A percentile compares a stretch with the other conserved stretches of the same genome.
These are phyloP conservation scores for Stylosanthes scabra DNA, from an alignment of 331 rosid species.

Conservation along the genomic window DNA sequence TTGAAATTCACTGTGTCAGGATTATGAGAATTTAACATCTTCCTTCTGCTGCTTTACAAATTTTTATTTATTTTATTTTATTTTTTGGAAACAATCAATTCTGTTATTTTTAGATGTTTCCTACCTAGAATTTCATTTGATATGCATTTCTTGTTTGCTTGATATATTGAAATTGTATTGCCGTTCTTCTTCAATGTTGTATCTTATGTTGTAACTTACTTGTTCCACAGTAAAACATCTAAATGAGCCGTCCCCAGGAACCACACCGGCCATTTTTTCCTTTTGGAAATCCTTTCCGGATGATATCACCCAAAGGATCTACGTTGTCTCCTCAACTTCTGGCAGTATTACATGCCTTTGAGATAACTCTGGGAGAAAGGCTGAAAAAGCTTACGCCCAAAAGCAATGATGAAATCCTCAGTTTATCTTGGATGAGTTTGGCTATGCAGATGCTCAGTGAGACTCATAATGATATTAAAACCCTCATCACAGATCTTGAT, in stretches of 20 bases:
- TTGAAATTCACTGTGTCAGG: slow-evolving; percentile 7
- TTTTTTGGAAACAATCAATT: neutral
- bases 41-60: neutral
- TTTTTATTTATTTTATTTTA: neutral
- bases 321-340: slow-evolving; percentile 56
- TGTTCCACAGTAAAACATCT: slow-evolving; percentile 45
- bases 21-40: slow-evolving; percentile 10
- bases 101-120: neutral
- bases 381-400: slow-evolving; percentile 68
- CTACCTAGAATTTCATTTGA: slow-evolving; percentile 5
- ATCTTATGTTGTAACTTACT: slow-evolving; percentile 27
- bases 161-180: slow-evolving; percentile 5
- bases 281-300: slow-evolving; percentile 89
- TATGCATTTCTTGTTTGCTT: neutral
- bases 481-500: slow-evolving; percentile 66
- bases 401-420: slow-evolving; percentile 68
- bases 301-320: slow-evolving; percentile 64
- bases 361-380: slow-evolving; percentile 72
- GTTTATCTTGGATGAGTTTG: slow-evolving; percentile 80
- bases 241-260: slow-evolving; percentile 81
- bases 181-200: neutral
- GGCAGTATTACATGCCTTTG: slow-evolving; percentile 60
- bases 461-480: slow-evolving; percentile 74
- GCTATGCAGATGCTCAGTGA: slow-evolving; percentile 78
- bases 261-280: slow-evolving; percentile 72